Evolutionary conservation across 768 basidiomycete species (phyloP), one percentile per base, ranked within the genome.

Genomic region (Galerina sulciceps): DNA sequence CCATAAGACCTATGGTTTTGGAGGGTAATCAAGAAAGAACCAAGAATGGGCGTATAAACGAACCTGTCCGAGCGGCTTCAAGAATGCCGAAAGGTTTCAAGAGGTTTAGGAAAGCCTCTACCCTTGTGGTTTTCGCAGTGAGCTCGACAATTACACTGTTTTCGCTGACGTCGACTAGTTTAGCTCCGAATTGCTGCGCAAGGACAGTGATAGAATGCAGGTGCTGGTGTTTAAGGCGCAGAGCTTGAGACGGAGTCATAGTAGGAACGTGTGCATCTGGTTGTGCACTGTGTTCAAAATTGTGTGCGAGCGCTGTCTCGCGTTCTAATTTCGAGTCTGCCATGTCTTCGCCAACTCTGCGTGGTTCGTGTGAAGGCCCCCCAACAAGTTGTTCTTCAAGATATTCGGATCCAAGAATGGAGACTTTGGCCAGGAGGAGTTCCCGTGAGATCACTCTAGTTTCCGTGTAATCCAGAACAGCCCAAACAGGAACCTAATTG

Each of bases 381-480:
- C 93, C 93, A 17, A 80, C 77, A 53, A 97, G 86, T 67, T 98
- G 95, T 56, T 94, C 90, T 63, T 96, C 93, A 62, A 96, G 85
- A 73, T 96, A 99, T 71, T 99, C 96, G 10, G 96, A 93, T 2
- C 97, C 97, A 36, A 99, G 88, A 69, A 96, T 96, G 58, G 97
- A 99, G 3, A 99, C 88, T 71, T 99, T 99, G 69, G 90, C 93
- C 63, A 99, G 89, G 34, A 99, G 84, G 13, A 99, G 83, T 75
- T 99, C 97, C 65, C 97, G 91, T 63, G 90, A 84, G 72, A 99
- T 96, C 26, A 89, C 87, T 56, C 84, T 86, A 20, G 95, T 99
- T 60, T 96, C 84, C 17, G 96, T 98, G 73, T 99, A 99, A 76
- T 99, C 96, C 59, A 99, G 81, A 34, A 99, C 97, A 26, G 96